A percentile compares a stretch with the other conserved stretches of the same genome.
phyloP scores from a whole-genome alignment of 305 asterid genomes.

The Fraxinus platypoda region DNA sequence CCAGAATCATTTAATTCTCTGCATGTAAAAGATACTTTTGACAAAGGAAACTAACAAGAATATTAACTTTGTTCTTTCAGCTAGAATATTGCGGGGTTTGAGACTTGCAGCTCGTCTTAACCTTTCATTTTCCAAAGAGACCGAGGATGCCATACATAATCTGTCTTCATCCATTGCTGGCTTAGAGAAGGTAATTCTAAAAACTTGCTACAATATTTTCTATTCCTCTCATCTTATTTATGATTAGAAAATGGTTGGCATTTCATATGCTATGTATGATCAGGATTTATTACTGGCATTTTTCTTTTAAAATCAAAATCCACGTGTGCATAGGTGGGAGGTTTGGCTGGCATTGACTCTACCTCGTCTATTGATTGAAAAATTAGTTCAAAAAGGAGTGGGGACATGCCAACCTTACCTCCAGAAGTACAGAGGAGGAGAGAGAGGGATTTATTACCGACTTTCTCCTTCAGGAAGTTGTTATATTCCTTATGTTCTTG shows the following conservation, averaged over 20 bases:
- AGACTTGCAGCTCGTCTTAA: slow-evolving; percentile 95
- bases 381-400: neutral
- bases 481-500: slow-evolving; percentile 14
- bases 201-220: slow-evolving; percentile 8
- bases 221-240: slow-evolving; percentile 11
- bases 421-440: neutral
- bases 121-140: slow-evolving; percentile 68
- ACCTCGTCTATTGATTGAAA: neutral
- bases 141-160: slow-evolving; percentile 59
- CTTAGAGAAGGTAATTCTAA: slow-evolving; percentile 49
- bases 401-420: neutral
- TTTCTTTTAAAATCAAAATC: neutral
- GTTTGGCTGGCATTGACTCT: neutral
- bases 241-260: slow-evolving; percentile 11
- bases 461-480: slow-evolving; percentile 16
- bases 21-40: slow-evolving; percentile 14
- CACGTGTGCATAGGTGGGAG: neutral
- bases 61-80: slow-evolving; percentile 40
- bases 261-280: slow-evolving; percentile 9
- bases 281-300: neutral
- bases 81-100: slow-evolving; percentile 91
- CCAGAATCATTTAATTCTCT: slow-evolving; percentile 11
- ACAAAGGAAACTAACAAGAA: neutral
- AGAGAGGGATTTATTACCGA: neutral
- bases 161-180: slow-evolving; percentile 53